A percentile compares a stretch with the other conserved stretches of the same genome.
These are phyloP conservation scores for Eucalyptus polybractea DNA, from an alignment of 345 rosid genomes.

Conservation along the genomic window DNA sequence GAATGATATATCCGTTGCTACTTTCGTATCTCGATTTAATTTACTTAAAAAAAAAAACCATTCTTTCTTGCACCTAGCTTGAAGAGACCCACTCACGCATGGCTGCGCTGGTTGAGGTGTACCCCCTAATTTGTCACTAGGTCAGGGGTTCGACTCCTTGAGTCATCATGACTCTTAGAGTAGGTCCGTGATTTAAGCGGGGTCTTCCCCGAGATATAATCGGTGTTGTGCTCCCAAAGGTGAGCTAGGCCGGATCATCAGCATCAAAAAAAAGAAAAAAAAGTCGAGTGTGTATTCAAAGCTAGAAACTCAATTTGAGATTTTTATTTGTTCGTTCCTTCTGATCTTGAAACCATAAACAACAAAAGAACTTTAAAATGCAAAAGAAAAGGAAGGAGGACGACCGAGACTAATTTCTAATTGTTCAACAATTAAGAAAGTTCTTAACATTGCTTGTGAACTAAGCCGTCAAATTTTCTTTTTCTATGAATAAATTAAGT, in stretches of 20 bases:
- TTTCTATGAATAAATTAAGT: not conserved
- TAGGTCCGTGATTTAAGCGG: no score
- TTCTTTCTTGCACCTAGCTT: not conserved
- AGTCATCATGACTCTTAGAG: no score
- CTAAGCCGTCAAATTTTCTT: not conserved
- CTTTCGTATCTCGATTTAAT: not conserved
- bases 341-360: not conserved
- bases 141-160: no score
- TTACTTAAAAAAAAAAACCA: not conserved
- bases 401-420: not conserved
- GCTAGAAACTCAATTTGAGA: not conserved
- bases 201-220: no score
- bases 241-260: accelerated
- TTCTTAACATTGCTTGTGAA: not conserved
- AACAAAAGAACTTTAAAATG: not conserved
- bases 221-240: no score
- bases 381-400: not conserved
- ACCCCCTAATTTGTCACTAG: accelerated
- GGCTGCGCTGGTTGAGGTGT: no score
- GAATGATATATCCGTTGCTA: not conserved
- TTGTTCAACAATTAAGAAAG: not conserved
- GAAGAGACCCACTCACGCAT: not conserved
- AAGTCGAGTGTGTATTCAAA: not conserved
- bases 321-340: not conserved
- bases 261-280: not conserved